These are phyloP conservation scores for Abrus precatorius DNA, from an alignment of 306 rosid species.

Conservation along the genomic window DNA sequence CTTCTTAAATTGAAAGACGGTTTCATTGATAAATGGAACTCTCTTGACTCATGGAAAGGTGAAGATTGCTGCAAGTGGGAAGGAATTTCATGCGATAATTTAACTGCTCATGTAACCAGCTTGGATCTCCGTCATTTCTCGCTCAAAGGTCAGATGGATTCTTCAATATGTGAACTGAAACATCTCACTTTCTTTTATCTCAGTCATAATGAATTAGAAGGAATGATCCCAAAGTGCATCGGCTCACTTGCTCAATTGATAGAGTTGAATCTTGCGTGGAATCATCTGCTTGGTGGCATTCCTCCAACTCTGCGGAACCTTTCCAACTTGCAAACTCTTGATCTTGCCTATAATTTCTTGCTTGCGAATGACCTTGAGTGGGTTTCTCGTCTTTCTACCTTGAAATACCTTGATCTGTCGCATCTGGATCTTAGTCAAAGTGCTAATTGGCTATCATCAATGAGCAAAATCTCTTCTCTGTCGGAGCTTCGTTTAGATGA, in stretches of 20 bases:
- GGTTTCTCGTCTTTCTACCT: conserved; percentile 44
- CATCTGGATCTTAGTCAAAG: neutral
- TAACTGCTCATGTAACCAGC: too few relatives aligned
- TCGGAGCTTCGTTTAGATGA: fast-evolving
- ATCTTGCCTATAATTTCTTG: fast-evolving
- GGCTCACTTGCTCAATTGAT: conserved; percentile 43
- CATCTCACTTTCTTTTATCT: conserved; percentile 36
- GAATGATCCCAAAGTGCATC: conserved; percentile 45
- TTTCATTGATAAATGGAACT: neutral
- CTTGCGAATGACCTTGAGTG: conserved; percentile 34
- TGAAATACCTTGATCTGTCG: conserved; percentile 34
- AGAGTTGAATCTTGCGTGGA: neutral
- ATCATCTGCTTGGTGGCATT: neutral
- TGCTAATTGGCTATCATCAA: conserved; percentile 14
- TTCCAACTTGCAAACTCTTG: conserved; percentile 32
- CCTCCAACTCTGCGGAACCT: conserved; percentile 30
- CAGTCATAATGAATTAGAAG: neutral
- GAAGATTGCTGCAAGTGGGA: conserved; percentile 36
- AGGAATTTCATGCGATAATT: conserved; percentile 41
- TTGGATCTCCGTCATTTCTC: too few relatives aligned
- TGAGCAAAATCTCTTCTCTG: conserved; percentile 13
- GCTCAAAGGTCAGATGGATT: too few relatives aligned
- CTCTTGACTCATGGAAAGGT: conserved; percentile 17
- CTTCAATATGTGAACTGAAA: conserved; percentile 32
- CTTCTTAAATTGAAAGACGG: too few relatives aligned